Conservation (phyloP, 2,329 filamentous ascomycete genomes). For the Falciphora oryzae region DNA sequence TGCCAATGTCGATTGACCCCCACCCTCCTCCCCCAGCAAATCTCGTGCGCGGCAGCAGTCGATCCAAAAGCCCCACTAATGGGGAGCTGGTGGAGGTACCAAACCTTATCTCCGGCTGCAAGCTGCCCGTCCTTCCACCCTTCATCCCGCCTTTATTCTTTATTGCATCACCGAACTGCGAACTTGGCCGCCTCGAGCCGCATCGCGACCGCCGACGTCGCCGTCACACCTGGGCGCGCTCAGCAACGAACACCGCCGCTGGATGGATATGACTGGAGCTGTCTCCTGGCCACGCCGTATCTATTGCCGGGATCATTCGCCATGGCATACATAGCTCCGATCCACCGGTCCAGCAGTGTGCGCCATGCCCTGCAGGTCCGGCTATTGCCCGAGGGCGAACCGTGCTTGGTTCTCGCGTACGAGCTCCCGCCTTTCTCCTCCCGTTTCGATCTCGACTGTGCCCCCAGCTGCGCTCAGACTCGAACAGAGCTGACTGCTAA, state of each 20-base stretch:
- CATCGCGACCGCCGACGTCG: background rate
- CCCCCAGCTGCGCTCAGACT: background rate
- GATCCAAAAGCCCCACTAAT: background rate
- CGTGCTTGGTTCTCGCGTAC: slow-evolving; percentile 85
- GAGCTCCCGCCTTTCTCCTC: slow-evolving; percentile 27
- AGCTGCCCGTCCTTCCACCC: background rate
- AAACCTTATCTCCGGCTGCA: background rate
- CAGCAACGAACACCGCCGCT: background rate
- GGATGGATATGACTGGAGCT: background rate
- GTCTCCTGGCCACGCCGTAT: background rate
- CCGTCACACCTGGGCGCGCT: background rate
- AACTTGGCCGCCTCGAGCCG: background rate
- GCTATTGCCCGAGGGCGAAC: slow-evolving; percentile 66
- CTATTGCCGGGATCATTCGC: slow-evolving; percentile 9
- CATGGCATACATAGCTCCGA: slow-evolving; percentile 94
- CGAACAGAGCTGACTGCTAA: slow-evolving; percentile 21
- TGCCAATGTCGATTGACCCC: background rate
- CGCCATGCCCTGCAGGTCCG: slow-evolving; percentile 79
- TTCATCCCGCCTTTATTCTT: background rate
- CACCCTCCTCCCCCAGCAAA: too few species aligned
- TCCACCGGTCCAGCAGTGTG: slow-evolving; percentile 87
- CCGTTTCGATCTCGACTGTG: too few species aligned
- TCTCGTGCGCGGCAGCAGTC: too few species aligned
- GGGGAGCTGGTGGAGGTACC: background rate
- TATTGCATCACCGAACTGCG: background rate